A percentile compares a stretch with the other conserved stretches of the same genome.
These are phyloP conservation scores for Amanita subjunquillea DNA, from an alignment of 768 basidiomycete species.

Conservation along the genomic window DNA sequence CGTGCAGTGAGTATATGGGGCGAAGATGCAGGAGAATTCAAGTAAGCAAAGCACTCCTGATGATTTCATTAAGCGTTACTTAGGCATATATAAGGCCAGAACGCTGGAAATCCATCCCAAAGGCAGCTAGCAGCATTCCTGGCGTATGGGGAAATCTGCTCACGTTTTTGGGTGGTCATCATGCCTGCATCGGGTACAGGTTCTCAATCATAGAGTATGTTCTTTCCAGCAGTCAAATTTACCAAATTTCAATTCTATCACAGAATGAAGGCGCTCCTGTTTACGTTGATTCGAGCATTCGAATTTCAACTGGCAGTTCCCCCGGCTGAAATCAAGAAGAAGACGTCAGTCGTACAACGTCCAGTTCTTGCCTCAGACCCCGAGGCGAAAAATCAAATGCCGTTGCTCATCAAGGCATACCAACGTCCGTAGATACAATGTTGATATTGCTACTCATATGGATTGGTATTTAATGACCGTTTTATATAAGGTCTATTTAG, in stretches of 20 bases:
- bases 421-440: background rate
- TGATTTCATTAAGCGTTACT: background rate
- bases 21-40: constrained; percentile 51
- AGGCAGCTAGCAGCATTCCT: constrained; percentile 34
- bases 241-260: background rate
- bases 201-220: constrained; percentile 53
- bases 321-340: constrained; percentile 21
- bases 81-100: constrained; percentile 37
- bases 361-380: constrained; percentile 35
- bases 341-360: constrained; percentile 26
- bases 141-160: constrained; percentile 52
- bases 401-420: constrained; percentile 28
- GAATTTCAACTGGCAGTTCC: constrained; percentile 41
- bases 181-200: constrained; percentile 57
- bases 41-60: constrained; percentile 21
- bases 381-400: constrained; percentile 32
- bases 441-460: background rate
- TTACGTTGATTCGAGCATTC: constrained; percentile 32
- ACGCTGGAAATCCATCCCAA: constrained; percentile 44
- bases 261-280: constrained; percentile 30
- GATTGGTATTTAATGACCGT: background rate
- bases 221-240: background rate
- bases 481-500: too few relatives aligned
- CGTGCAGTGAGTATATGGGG: constrained; percentile 49
- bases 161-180: constrained; percentile 55